These are phyloP conservation scores for Quercus variabilis DNA, from an alignment of 306 rosid species.

Conservation along the genomic window DNA sequence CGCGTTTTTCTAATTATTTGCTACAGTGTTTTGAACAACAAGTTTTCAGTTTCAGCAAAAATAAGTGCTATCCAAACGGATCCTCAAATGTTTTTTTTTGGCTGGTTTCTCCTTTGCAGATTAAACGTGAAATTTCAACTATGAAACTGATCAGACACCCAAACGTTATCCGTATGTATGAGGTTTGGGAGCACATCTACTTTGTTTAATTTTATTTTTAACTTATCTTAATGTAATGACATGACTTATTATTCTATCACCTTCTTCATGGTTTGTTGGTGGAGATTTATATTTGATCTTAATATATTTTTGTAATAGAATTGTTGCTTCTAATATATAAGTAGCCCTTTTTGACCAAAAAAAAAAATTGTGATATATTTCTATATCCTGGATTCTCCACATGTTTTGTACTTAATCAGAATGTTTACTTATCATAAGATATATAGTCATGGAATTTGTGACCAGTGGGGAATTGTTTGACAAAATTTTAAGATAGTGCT, in stretches of 20 bases:
- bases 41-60: no score
- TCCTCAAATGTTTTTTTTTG: no score
- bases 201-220: background rate
- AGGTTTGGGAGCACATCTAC: constrained; percentile 51
- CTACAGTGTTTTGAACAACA: no score
- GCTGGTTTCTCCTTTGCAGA: constrained; percentile 44
- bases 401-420: background rate
- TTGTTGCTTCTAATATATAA: no score
- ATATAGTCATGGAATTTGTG: constrained; percentile 85
- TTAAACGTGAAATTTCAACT: constrained; percentile 92
- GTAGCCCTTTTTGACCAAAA: no score
- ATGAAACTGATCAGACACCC: constrained; percentile 95
- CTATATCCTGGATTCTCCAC: constrained; percentile 8
- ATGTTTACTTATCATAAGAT: background rate
- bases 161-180: constrained; percentile 84
- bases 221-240: background rate
- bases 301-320: no score
- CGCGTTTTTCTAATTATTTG: no score
- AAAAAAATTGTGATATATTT: constrained; percentile 1
- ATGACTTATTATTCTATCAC: background rate
- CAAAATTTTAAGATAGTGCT: constrained; percentile 70
- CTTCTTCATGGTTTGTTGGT: background rate
- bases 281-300: background rate
- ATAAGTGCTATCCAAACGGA: no score
- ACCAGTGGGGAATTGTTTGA: constrained; percentile 94